Base-by-base conservation (phyloP, 257 asterid genomes). In the Solanum paucissectum region DNA sequence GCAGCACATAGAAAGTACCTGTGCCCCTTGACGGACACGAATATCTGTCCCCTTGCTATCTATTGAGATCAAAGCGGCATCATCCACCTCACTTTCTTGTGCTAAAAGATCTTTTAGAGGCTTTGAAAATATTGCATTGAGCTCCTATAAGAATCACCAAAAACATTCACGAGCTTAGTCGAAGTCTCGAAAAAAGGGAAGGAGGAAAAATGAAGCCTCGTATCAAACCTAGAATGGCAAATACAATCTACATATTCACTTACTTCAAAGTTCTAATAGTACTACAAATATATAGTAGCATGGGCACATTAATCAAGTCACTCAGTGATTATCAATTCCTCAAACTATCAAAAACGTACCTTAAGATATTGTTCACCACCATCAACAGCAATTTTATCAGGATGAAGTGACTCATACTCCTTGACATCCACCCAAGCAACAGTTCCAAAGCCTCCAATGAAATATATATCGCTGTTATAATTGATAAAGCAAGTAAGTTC, bases 381-480 rank as follows among this genome's bases (percentile, higher is more conserved):
- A 89, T 97, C 95, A 77, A 94, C 98, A 60, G 98, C 98, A 88
- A 97, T 97, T 90, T 93, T 97, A 87, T 97, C 99, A 11, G 99
- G 98, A 89, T 89, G 94, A 90, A 95, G 89, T 86, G 93, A 86
- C 91, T 97, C 99, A 10, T 97, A 97, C 87, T 97, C 99, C 89
- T 94, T 93, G 83, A 95, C 96, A 88, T 95, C 95, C 75, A 97
- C 96, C 99, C 99, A 97, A 87, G 99, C 98, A 86, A 97, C 98
- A 69, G 99, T 97, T 74, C 99, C 99, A 87, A 95, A 97, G 89
- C 99, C 99, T 88, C 99, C 98, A 40, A 97, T 95, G 89, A 97
- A 97, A 91, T 97, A 95, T 92, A 97, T 93, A 90, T 97, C 99
- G 90, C 99, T 97, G 96, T 72, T 79, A 81, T 49, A 49, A 49